Base-by-base conservation (phyloP, 2,329 filamentous ascomycete genomes). In the Pseudocercospora fijiensis region DNA sequence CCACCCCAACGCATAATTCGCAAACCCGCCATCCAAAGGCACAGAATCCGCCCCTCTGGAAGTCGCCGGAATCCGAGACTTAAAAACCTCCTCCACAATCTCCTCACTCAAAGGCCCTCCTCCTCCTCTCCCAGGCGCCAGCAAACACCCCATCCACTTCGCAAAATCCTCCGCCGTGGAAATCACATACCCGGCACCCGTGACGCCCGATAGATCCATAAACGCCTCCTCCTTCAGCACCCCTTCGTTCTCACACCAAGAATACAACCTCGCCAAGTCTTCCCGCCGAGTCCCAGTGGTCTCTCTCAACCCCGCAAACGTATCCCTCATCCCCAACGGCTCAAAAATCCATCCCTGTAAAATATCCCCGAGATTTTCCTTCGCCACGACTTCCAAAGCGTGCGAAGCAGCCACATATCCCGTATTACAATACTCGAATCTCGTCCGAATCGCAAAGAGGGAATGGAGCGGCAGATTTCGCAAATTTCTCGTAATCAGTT, bases 401-500 rank as follows among this genome's bases (percentile, higher is more conserved):
- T 30, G 7, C n/a, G 52, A 56, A 56, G 52, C 52, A 2, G 52
- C 52, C 3, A 56, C 52, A 30, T 56, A 56, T 16, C 52, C 52
- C 11, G 52, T 56, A 56, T 56, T 56, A 30, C 52, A 56, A 22
- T 56, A 56, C 26, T 56, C 52, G 18, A 30, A 56, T 9, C 7
- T 13, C 11, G 16, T 37, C 20, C 52, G 30, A 18, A 28, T 20
- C 11, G 18, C 27, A 33, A 20, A n/a, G n/a, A n/a, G n/a, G n/a
- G n/a, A 33, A 33, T 37, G 27, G 1, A 56, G 16, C 9, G 26
- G 8, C 8, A 56, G 20, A 56, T 56, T 27, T 18, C 52, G 16
- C 16, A 56, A 56, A 56, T 56, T 56, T 26, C 52, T 56, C 52
- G 30, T 33, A 6, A 56, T 33, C 2, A n/a, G 4, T 13, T 5